Conservation (phyloP, 2,329 filamentous ascomycete genomes). For the Botryotinia globosa region DNA sequence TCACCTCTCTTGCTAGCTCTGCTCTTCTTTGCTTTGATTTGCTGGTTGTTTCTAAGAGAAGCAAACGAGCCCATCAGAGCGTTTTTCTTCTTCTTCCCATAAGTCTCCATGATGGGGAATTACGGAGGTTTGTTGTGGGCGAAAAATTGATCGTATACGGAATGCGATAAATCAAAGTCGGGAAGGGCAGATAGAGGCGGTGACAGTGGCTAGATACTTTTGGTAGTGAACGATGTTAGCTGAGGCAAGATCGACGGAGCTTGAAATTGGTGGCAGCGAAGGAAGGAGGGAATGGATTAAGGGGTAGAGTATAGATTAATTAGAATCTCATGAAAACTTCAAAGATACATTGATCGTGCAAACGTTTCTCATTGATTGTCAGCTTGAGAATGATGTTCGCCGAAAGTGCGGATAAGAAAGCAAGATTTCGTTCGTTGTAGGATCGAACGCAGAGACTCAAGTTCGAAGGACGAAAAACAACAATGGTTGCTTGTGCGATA, state of each 20-base stretch:
- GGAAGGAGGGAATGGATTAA: not conserved
- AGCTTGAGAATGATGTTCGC: not conserved
- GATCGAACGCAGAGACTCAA: not conserved
- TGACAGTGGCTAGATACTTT: not conserved
- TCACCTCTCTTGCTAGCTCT: not conserved
- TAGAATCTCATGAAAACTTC: not conserved
- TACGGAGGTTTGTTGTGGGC: not conserved
- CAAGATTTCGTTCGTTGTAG: not conserved
- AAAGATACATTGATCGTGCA: not conserved
- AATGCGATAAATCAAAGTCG: not conserved
- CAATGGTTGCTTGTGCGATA: not conserved
- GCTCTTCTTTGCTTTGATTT: slow-evolving; percentile 15
- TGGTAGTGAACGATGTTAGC: not conserved
- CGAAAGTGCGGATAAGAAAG: not conserved
- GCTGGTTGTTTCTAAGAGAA: slow-evolving; percentile 23
- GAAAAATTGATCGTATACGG: not conserved
- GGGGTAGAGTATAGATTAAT: not conserved
- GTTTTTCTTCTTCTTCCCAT: slow-evolving; percentile 30
- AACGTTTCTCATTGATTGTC: not conserved
- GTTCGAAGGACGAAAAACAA: not conserved
- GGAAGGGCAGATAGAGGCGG: not conserved
- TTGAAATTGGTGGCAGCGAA: not conserved
- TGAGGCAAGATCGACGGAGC: not conserved
- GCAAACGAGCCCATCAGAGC: slow-evolving; percentile 29
- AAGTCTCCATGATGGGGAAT: slow-evolving; percentile 26